Evolutionary conservation across 768 basidiomycete species (phyloP).

Genomic region (Gelatoporia subvermispora): DNA sequence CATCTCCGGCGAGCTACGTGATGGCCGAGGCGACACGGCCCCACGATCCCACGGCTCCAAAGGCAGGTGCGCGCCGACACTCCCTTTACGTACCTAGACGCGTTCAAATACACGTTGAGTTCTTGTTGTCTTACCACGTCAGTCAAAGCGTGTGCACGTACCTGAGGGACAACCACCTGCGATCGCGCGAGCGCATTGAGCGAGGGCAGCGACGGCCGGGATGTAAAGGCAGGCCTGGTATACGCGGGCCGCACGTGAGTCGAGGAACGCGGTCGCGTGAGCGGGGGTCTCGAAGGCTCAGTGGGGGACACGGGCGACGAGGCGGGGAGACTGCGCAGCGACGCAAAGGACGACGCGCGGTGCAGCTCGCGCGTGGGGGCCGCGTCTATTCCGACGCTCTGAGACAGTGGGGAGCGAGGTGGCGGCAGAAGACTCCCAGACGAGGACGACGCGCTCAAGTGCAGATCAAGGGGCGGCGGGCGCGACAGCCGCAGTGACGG

Average conservation of each 20-base stretch:
- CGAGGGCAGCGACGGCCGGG: slow-evolving; percentile 40
- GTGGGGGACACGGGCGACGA: slow-evolving; percentile 17
- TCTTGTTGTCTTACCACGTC: background rate
- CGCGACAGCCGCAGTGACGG: slow-evolving; percentile 13
- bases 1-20: slow-evolving; percentile 9
- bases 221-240: slow-evolving; percentile 36
- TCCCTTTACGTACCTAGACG: slow-evolving; percentile 35
- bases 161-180: slow-evolving; percentile 33
- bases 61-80: slow-evolving; percentile 37
- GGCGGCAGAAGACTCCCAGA: background rate
- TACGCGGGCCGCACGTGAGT: slow-evolving; percentile 33
- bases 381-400: slow-evolving; percentile 7
- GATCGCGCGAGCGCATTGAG: slow-evolving; percentile 33
- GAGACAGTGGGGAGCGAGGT: slow-evolving; percentile 18
- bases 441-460: slow-evolving; percentile 5
- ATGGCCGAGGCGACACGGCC: slow-evolving; percentile 1
- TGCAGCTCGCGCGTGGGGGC: slow-evolving; percentile 1
- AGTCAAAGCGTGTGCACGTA: slow-evolving; percentile 13
- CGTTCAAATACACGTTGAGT: slow-evolving; percentile 4
- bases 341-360: slow-evolving; percentile 9
- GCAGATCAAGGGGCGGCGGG: slow-evolving; percentile 11
- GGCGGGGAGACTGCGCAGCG: slow-evolving; percentile 5
- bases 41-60: slow-evolving; percentile 37
- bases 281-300: slow-evolving; percentile 6
- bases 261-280: slow-evolving; percentile 28